Conservation (phyloP, 1,284 basidiomycete genomes). For the Trichosporon coremiiforme region DNA sequence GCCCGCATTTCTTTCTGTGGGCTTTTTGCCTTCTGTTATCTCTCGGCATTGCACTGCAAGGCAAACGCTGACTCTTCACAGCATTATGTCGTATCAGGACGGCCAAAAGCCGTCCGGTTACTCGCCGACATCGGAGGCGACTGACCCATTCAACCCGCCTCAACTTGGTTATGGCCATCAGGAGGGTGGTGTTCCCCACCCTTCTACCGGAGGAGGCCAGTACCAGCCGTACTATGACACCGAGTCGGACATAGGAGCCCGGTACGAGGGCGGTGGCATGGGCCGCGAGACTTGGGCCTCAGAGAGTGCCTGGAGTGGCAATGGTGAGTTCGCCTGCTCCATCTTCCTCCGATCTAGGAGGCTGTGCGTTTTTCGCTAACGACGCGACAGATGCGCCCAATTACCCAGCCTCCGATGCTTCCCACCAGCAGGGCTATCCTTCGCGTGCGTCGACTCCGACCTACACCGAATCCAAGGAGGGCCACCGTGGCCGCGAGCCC, state of each 20-base stretch:
- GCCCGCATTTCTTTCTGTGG: no score
- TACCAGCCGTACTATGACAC: constrained; percentile 67
- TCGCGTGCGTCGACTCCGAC: constrained; percentile 57
- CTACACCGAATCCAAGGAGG: constrained; percentile 60
- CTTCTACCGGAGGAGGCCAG: constrained; percentile 35
- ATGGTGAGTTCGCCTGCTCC: constrained; percentile 53
- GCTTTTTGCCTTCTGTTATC: no score
- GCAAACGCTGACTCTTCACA: neutral
- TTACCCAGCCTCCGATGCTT: constrained; percentile 43
- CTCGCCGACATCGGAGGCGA: constrained; percentile 23
- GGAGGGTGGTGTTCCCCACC: constrained; percentile 23
- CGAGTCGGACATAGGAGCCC: constrained; percentile 70
- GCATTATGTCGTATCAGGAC: constrained; percentile 29
- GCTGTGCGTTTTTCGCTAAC: neutral
- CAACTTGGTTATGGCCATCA: constrained; percentile 42
- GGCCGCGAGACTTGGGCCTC: constrained; percentile 55
- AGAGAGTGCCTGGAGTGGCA: constrained; percentile 49
- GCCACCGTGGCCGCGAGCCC: constrained; percentile 62
- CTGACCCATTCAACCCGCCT: constrained; percentile 50
- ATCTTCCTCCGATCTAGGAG: neutral
- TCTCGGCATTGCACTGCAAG: neutral
- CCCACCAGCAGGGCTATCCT: constrained; percentile 47
- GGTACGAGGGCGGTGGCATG: constrained; percentile 55
- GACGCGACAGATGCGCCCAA: constrained; percentile 28
- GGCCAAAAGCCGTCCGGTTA: constrained; percentile 31